Conservation (phyloP, 2,329 filamentous ascomycete genomes). For the Sporothrix inflata region DNA sequence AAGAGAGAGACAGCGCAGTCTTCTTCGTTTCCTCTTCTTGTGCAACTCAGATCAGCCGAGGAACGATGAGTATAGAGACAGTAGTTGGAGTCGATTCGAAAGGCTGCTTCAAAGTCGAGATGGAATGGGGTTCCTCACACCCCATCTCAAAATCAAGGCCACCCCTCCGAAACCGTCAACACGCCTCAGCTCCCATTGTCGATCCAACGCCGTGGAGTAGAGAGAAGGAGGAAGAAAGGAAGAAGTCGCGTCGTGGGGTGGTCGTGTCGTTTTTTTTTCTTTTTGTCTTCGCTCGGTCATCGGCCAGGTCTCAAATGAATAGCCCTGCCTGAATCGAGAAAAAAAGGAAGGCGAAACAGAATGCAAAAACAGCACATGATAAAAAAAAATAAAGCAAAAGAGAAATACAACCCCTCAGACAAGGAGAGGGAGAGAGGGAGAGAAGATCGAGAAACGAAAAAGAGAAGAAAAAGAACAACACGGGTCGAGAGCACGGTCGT, state of each 20-base stretch:
- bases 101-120: not conserved
- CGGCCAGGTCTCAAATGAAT: slow-evolving; percentile 1
- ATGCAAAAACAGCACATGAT: not conserved
- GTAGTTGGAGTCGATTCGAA: not conserved
- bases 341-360: slow-evolving; percentile 7
- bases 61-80: not conserved
- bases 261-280: slow-evolving; percentile 19
- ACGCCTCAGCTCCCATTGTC: not conserved
- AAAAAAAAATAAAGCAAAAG: slow-evolving; percentile 18
- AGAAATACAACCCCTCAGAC: slow-evolving; percentile 11
- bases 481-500: not conserved
- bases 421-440: not conserved
- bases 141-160: not conserved
- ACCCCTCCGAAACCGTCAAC: not conserved
- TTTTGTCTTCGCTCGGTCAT: slow-evolving; percentile 26
- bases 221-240: not conserved
- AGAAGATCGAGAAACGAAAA: not conserved
- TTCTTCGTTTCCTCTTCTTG: not conserved
- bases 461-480: not conserved
- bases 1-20: not conserved
- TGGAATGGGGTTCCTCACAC: not conserved
- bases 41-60: not conserved
- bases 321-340: slow-evolving; percentile 25
- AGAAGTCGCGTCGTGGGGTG: not conserved
- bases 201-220: not conserved